Conservation (phyloP, 257 asterid species). For the Striga asiatica region DNA sequence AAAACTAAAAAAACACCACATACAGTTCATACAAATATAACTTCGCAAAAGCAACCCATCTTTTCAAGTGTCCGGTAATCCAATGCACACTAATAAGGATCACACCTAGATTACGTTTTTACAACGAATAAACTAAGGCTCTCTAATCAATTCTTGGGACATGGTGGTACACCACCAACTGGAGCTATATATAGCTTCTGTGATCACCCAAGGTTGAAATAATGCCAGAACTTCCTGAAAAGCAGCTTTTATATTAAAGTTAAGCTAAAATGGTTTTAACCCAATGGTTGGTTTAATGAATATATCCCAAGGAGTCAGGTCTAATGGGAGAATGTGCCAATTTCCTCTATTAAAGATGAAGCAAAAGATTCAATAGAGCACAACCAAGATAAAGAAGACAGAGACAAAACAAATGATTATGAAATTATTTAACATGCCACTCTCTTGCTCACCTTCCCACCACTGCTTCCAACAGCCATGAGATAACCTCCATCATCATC, state of each 20-base stretch:
- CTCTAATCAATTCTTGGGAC: slow-evolving; percentile 8
- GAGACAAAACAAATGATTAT: not conserved
- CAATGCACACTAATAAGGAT: not conserved
- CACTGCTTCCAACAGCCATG: slow-evolving; percentile 91
- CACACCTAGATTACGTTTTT: not conserved
- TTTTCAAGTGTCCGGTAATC: slow-evolving; percentile 1
- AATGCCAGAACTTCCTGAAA: not conserved
- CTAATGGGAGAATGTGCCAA: not conserved
- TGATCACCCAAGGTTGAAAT: not conserved
- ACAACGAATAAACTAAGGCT: not conserved
- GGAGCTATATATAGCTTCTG: not conserved
- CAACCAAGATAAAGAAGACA: too few species aligned
- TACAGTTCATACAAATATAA: not conserved
- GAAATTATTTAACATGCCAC: not conserved
- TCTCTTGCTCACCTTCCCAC: slow-evolving; percentile 63
- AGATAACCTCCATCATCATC: slow-evolving; percentile 67
- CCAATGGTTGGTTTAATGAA: slow-evolving; percentile 4
- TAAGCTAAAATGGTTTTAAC: not conserved
- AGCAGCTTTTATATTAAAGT: not conserved
- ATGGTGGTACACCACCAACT: not conserved
- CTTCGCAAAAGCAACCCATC: not conserved
- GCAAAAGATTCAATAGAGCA: not conserved
- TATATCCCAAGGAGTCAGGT: not conserved
- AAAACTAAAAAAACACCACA: not conserved
- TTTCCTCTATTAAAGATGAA: not conserved